Base-by-base conservation (phyloP, 768 basidiomycete genomes). In the Hericium coralloides region DNA sequence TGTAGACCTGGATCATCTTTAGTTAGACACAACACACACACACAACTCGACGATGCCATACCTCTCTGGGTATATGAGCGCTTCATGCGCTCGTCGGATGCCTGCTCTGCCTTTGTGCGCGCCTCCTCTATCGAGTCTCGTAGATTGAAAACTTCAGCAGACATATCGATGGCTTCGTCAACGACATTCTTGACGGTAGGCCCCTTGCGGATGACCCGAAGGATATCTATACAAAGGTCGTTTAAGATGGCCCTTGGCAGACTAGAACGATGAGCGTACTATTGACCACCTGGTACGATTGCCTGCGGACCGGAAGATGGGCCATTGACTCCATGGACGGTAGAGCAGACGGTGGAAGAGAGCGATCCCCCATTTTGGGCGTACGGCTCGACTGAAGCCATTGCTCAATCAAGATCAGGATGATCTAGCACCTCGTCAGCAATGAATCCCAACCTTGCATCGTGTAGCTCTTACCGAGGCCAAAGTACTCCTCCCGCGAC, bases 41-140 rank as follows among this genome's bases (percentile, higher is more conserved):
- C n/a, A 56, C 23, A 43, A 22, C 31, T 39, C 3, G 22, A 22
- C 15, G 23, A 12, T 18, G 37, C 43, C 74, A 50, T 5, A 86
- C 91, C 94, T 76, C 82, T 84, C 53, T 91, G 84, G 0, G 85
- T 81, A 66, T 83, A 79, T 2, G 73, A 67, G 52, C 79, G 78
- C 67, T 84, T 88, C 66, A 85, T 79, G 58, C 78, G 80, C 55
- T 88, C 83, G 56, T 93, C 89, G 6, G 79, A 74, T 0, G 86
- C 79, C 60, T 92, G 83, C 61, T 92, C 92, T 0, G 94, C 92
- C 20, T 74, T 72, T n/a, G 80, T 70, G 22, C 92, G 82, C 2
- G 84, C 78, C 22, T 89, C 84, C 63, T 98, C 95, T 48, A 99
- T 95, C 0, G 88, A 79, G 58, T 95, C 89, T 37, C 92, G 82